A percentile compares a stretch with the other conserved stretches of the same genome.
These are phyloP conservation scores for Aspergillus sp. DNA, from an alignment of 2,329 filamentous ascomycete genomes.

Conservation along the genomic window DNA sequence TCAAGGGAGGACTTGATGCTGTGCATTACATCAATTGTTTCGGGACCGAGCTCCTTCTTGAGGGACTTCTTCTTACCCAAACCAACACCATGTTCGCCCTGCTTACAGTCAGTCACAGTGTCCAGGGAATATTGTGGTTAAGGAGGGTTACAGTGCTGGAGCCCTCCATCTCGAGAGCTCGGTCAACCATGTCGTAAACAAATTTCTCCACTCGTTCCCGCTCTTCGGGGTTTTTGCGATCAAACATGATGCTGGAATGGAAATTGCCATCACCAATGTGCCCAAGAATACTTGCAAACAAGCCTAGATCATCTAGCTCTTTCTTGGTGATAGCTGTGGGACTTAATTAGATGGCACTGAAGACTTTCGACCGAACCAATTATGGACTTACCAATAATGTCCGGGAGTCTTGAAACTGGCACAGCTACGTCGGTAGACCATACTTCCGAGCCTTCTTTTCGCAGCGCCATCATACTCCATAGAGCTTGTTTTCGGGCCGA, in stretches of 20 bases:
- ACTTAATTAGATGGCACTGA: background rate
- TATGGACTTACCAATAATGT: constrained; percentile 55
- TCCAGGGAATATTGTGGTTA: background rate
- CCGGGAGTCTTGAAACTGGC: constrained; percentile 59
- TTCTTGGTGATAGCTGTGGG: constrained; percentile 75
- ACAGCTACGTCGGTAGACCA: constrained; percentile 64
- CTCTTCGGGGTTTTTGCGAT: constrained; percentile 67
- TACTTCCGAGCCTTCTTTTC: constrained; percentile 56
- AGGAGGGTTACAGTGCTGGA: constrained; percentile 66
- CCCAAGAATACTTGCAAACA: constrained; percentile 84
- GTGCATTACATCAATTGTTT: constrained; percentile 81
- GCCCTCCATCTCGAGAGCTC: constrained; percentile 91
- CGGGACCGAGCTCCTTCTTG: constrained; percentile 73
- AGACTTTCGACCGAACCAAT: background rate
- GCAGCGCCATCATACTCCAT: constrained; percentile 61
- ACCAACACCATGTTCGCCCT: constrained; percentile 80
- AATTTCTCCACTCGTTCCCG: constrained; percentile 73
- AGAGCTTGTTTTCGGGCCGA: constrained; percentile 60
- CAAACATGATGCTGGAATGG: constrained; percentile 88
- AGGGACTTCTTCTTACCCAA: constrained; percentile 83
- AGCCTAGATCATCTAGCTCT: constrained; percentile 79
- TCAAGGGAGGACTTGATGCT: constrained; percentile 80
- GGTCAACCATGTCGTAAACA: constrained; percentile 85
- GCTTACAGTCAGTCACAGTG: constrained; percentile 10
- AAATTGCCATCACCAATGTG: constrained; percentile 96